phyloP scores from a whole-genome alignment of 75 land plant species.

The Chamaecyparis obtusa region DNA sequence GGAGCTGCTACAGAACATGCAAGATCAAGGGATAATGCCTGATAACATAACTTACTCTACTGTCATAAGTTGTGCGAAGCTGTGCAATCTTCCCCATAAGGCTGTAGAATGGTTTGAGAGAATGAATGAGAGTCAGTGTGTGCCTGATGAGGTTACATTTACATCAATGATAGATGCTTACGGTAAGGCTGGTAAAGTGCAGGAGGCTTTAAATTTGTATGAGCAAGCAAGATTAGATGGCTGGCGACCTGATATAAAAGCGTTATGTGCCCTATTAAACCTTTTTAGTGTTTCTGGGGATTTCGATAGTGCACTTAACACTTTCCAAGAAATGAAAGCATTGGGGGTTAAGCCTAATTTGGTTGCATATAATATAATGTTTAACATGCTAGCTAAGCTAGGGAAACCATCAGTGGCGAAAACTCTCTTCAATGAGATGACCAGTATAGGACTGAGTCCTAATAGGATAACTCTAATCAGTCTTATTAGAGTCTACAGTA shows the following conservation, averaged over 20 bases:
- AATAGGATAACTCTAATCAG: conserved; percentile 71
- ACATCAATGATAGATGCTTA: conserved; percentile 82
- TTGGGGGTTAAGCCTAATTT: conserved; percentile 72
- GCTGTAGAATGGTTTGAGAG: conserved; percentile 91
- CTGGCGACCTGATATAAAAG: conserved; percentile 66
- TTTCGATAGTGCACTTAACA: conserved; percentile 55
- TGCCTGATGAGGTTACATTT: conserved; percentile 94
- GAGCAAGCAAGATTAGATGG: conserved; percentile 64
- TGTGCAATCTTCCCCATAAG: conserved; percentile 53
- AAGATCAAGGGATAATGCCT: conserved; percentile 34
- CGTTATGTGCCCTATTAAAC: conserved; percentile 65
- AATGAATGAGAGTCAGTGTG: conserved; percentile 68
- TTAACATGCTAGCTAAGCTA: conserved; percentile 63
- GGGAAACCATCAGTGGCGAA: conserved; percentile 70
- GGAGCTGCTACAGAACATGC: conserved; percentile 69
- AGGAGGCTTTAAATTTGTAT: conserved; percentile 78
- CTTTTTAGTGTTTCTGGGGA: conserved; percentile 74
- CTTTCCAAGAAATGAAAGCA: conserved; percentile 69
- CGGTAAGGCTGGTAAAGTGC: conserved; percentile 55
- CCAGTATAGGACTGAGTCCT: conserved; percentile 59
- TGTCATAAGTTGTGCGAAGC: conserved; percentile 78
- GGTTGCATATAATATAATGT: conserved; percentile 69
- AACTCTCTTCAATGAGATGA: conserved; percentile 73
- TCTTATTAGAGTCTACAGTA: conserved; percentile 66
- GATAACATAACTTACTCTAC: conserved; percentile 95